Percentiles rank a stretch among this genome's conserved stretches.
Conservation (phyloP, 495 filamentous ascomycete genomes). For the Aspergillus homomorphus region DNA sequence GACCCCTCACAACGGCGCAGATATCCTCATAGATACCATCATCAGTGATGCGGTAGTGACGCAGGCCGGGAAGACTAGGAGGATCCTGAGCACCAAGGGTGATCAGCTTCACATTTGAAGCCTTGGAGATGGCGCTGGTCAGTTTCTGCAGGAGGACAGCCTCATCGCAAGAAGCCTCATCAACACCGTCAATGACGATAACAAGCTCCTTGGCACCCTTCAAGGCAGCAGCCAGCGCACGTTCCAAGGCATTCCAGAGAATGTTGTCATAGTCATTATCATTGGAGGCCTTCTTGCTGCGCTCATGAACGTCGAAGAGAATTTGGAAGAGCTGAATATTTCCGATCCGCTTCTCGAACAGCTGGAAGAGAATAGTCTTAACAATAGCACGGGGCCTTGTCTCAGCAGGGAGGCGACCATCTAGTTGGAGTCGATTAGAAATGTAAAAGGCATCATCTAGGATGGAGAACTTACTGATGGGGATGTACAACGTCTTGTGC, state of each 20-base stretch:
- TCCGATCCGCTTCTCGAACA: conserved; percentile 42
- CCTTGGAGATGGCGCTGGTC: conserved; percentile 21
- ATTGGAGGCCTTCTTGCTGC: conserved; percentile 23
- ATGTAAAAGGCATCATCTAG: neutral
- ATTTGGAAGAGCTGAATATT: conserved; percentile 38
- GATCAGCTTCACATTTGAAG: conserved; percentile 31
- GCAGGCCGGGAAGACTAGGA: conserved; percentile 9
- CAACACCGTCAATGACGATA: conserved; percentile 38
- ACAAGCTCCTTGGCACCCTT: conserved; percentile 35
- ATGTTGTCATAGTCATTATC: conserved; percentile 29
- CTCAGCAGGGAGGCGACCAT: conserved; percentile 18
- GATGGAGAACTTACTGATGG: conserved; percentile 29
- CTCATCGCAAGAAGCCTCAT: conserved; percentile 34
- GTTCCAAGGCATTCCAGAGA: conserved; percentile 18
- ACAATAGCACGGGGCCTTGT: conserved; percentile 19
- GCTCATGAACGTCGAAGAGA: conserved; percentile 31
- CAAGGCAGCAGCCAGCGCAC: conserved; percentile 23
- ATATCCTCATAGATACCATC: conserved; percentile 28
- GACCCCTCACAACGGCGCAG: conserved; percentile 21
- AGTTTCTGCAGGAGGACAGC: conserved; percentile 28
- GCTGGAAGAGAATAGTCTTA: conserved; percentile 35
- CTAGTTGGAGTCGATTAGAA: neutral
- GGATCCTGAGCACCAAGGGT: conserved; percentile 32
- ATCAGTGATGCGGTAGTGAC: conserved; percentile 16
- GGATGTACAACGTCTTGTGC: conserved; percentile 36